Evolutionary conservation across 2,329 filamentous ascomycete species (phyloP), one percentile per base, ranked within the genome.

Genomic region (Nemania abortiva): DNA sequence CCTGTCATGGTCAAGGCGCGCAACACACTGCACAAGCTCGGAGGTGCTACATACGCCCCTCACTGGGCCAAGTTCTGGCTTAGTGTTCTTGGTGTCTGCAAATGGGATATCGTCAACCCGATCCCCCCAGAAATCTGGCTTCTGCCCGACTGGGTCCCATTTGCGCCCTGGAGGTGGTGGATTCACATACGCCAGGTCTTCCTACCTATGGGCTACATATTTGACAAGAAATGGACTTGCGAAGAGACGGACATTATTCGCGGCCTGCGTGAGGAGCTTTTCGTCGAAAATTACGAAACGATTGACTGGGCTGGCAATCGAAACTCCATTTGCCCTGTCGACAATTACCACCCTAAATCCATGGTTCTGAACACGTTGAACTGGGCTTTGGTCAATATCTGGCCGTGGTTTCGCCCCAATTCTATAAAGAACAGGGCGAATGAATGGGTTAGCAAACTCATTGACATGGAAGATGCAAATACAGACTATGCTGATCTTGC

Each of bases 61-160:
- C 96, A 98, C 78, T 99, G 96, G 96, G 89, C 89, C n/a, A 99
- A 99, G 78, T 97, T 97, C 80, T 98, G 95, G 94, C 86, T 99
- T 55, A 91, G 91, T 47, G 86, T 97, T 2, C 82, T 99, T 69
- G 94, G 94, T 18, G 88, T 98, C 3, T 90, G 90, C 77, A 84
- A 91, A 31, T 99, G 95, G 94, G 94, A 97, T 64, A 90, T 96
- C 68, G 95, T 98, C 74, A 99, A 98, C 75, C 96, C 96, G 0
- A 90, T 96, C 1, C 96, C 96, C 0, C 93, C 96, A 0, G 96
- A 99, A 82, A 80, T 98, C 53, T 99, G 96, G 96, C 85, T 97
- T 49, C 83, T 98, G 3, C 95, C 95, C 0, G 93, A 97, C 79
- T 97, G 94, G 94, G 87, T 94, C 2, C 95, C 95, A 0, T 87